A percentile compares a stretch with the other conserved stretches of the same genome.
Evolutionary conservation across 1,139 yeast genomes (phyloP).

Genomic region (Saccharomyces hybrid): DNA sequence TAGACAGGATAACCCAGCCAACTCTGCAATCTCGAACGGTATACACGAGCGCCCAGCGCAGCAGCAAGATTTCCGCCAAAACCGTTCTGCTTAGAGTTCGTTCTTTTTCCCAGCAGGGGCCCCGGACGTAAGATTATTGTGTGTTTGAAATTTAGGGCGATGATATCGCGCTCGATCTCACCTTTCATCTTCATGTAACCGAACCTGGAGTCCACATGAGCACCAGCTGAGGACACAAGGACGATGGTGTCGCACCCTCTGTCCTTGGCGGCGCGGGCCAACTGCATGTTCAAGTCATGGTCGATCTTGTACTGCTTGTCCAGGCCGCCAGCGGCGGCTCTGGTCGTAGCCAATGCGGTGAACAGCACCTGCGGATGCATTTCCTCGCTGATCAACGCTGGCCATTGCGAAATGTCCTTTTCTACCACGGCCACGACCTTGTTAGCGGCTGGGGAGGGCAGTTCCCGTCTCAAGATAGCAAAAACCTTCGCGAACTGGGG

Average conservation of each 20-base stretch:
- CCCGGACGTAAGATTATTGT: constrained; percentile 72
- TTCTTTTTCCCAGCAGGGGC: constrained; percentile 52
- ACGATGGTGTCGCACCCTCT: constrained; percentile 59
- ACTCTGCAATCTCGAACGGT: constrained; percentile 34
- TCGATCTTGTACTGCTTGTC: constrained; percentile 62
- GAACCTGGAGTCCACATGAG: constrained; percentile 45
- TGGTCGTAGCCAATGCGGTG: constrained; percentile 71
- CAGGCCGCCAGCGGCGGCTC: constrained; percentile 59
- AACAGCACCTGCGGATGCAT: constrained; percentile 35
- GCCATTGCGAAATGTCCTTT: constrained; percentile 40
- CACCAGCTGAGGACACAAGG: constrained; percentile 55
- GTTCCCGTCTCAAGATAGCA: constrained; percentile 42
- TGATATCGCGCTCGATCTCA: constrained; percentile 51
- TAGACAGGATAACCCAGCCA: constrained; percentile 36
- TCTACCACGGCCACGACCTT: constrained; percentile 29
- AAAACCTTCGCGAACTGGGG: constrained; percentile 32
- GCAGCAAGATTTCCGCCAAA: constrained; percentile 30
- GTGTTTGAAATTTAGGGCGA: constrained; percentile 52
- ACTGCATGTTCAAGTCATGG: constrained; percentile 53
- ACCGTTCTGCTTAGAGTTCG: constrained; percentile 34
- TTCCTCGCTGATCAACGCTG: constrained; percentile 21
- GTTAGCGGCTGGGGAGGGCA: constrained; percentile 12
- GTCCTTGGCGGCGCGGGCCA: constrained; percentile 64
- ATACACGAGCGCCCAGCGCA: constrained; percentile 33
- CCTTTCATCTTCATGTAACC: constrained; percentile 59